phyloP scores from a whole-genome alignment of 345 rosid genomes.

The Populus davidiana region DNA sequence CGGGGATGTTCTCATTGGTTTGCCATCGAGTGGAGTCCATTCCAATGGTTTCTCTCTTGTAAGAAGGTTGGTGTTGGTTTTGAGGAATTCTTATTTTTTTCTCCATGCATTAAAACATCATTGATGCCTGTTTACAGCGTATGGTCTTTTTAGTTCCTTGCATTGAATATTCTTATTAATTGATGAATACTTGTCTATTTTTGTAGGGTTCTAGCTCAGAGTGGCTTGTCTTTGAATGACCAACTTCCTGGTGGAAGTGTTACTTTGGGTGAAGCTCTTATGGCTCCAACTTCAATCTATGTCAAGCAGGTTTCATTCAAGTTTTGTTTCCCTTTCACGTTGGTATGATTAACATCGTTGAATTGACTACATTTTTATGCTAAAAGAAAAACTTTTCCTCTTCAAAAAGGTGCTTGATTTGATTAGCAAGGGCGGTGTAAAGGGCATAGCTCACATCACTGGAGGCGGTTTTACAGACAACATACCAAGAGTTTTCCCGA shows the following conservation, averaged over 20 bases:
- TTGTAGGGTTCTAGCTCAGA: conserved; percentile 62
- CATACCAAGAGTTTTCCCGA: conserved; percentile 78
- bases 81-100: not conserved
- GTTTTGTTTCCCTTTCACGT: conserved; percentile 2
- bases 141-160: not conserved
- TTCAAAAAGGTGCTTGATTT: conserved; percentile 64
- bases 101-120: not conserved
- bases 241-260: conserved; percentile 62
- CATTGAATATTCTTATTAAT: not conserved
- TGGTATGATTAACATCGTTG: not conserved
- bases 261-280: conserved; percentile 75
- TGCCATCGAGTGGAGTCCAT: conserved; percentile 92
- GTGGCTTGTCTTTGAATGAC: conserved; percentile 61
- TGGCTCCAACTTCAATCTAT: conserved; percentile 90
- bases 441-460: conserved; percentile 85
- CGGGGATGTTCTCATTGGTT: conserved; percentile 79
- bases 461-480: conserved; percentile 96
- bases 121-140: not conserved
- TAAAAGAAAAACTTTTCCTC: not conserved
- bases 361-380: not conserved
- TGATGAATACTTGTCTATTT: not conserved
- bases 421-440: conserved; percentile 76
- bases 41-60: conserved; percentile 95
- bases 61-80: conserved; percentile 48
- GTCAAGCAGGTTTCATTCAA: conserved; percentile 69